These are phyloP conservation scores for Penicillium sp. DNA, from an alignment of 2,329 filamentous ascomycete species.

Conservation along the genomic window DNA sequence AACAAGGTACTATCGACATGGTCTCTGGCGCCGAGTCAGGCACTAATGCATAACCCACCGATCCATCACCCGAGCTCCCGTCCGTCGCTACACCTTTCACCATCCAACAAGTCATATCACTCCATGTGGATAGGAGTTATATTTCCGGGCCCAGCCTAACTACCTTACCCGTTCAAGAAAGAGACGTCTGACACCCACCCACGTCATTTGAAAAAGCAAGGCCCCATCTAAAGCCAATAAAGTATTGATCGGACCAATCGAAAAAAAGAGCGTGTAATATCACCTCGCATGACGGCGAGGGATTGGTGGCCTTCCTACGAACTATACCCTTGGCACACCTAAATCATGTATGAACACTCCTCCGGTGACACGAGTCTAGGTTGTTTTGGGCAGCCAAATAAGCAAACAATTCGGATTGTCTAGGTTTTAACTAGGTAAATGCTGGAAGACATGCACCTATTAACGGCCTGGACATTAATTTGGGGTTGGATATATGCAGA, in stretches of 20 bases:
- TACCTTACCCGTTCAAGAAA: not conserved
- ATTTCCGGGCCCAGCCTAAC: not conserved
- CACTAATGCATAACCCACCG: not conserved
- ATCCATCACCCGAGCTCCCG: not conserved
- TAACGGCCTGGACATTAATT: not conserved
- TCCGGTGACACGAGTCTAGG: not conserved
- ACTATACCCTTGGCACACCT: constrained; percentile 3
- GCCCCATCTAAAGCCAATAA: not conserved
- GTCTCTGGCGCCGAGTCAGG: not conserved
- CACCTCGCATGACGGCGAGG: not conserved
- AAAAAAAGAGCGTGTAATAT: not conserved
- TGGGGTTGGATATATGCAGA: not conserved
- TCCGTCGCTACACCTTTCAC: not conserved
- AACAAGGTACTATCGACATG: not conserved
- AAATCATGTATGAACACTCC: not conserved
- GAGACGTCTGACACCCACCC: not conserved
- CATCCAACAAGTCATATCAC: not conserved
- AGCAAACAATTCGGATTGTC: not conserved
- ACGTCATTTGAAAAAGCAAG: not conserved
- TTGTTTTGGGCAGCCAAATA: not conserved
- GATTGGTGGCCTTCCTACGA: constrained; percentile 6
- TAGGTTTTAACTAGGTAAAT: not conserved
- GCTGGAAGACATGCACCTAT: not conserved
- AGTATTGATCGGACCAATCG: not conserved
- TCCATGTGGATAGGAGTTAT: not conserved